phyloP scores from a whole-genome alignment of 768 basidiomycete genomes.

The Pluteus cervinus region DNA sequence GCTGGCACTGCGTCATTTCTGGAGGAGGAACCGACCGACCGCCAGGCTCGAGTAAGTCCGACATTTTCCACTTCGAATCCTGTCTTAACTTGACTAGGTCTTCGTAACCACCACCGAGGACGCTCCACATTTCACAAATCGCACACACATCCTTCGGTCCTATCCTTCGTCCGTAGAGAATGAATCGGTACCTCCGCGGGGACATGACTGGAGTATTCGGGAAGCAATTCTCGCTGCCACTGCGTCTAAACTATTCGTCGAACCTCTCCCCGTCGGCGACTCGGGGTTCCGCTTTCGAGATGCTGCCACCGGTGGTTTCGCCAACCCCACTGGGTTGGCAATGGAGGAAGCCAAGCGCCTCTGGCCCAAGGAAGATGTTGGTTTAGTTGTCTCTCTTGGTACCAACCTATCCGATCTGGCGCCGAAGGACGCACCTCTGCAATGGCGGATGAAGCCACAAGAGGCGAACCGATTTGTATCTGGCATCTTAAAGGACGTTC shows the following conservation, averaged over 20 bases:
- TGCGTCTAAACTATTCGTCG: slow-evolving; percentile 13
- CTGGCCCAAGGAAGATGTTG: slow-evolving; percentile 13
- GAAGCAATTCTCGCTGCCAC: slow-evolving; percentile 15
- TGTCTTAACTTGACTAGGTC: slow-evolving; percentile 7
- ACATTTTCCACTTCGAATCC: neutral
- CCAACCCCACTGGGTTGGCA: slow-evolving; percentile 14
- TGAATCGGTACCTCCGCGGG: slow-evolving; percentile 3
- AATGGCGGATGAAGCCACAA: slow-evolving; percentile 11
- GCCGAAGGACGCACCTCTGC: slow-evolving; percentile 6
- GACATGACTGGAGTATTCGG: slow-evolving; percentile 15
- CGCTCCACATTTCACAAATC: slow-evolving; percentile 15
- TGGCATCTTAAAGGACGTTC: slow-evolving; percentile 9
- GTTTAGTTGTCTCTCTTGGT: slow-evolving; percentile 13
- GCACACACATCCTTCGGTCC: slow-evolving; percentile 16
- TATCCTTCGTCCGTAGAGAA: slow-evolving; percentile 11
- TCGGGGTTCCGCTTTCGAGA: slow-evolving; percentile 15
- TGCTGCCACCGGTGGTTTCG: slow-evolving; percentile 18
- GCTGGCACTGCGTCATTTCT: too few species aligned
- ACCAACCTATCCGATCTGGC: slow-evolving; percentile 9
- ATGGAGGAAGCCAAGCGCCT: slow-evolving; percentile 9
- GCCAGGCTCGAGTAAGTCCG: too few species aligned
- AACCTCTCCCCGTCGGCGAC: slow-evolving; percentile 9
- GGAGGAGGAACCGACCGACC: too few species aligned
- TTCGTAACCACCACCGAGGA: slow-evolving; percentile 18
- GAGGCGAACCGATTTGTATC: slow-evolving; percentile 9